Percentiles rank a stretch among this genome's conserved stretches.
Conservation (phyloP, 2,329 filamentous ascomycete species). For the Pseudocercospora fuligena region DNA sequence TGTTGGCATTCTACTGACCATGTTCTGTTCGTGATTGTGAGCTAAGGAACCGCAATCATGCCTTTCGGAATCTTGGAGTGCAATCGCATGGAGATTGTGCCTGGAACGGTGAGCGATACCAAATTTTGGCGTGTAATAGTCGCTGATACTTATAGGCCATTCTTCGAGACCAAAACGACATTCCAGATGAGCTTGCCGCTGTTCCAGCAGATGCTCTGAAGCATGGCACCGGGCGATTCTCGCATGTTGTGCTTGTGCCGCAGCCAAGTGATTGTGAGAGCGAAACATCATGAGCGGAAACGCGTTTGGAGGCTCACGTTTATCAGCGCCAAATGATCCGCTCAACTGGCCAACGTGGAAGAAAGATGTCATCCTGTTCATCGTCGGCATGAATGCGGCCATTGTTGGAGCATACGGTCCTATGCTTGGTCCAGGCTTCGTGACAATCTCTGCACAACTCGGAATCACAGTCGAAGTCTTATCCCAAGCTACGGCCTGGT, state of each 20-base stretch:
- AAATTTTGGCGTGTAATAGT: not conserved
- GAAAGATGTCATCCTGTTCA: slow-evolving; percentile 53
- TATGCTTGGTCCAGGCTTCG: slow-evolving; percentile 58
- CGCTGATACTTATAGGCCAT: slow-evolving; percentile 43
- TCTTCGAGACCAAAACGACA: slow-evolving; percentile 53
- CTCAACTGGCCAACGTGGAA: slow-evolving; percentile 54
- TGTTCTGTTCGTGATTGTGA: not conserved
- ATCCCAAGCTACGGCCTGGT: slow-evolving; percentile 54
- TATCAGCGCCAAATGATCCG: slow-evolving; percentile 52
- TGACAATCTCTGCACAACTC: slow-evolving; percentile 51
- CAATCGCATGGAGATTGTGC: slow-evolving; percentile 52
- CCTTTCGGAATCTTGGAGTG: slow-evolving; percentile 56
- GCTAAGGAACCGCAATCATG: slow-evolving; percentile 36
- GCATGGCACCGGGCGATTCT: slow-evolving; percentile 39
- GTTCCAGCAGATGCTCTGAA: slow-evolving; percentile 47
- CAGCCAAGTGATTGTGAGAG: slow-evolving; percentile 50
- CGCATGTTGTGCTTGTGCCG: slow-evolving; percentile 43
- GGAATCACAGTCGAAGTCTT: slow-evolving; percentile 51
- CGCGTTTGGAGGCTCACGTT: not conserved
- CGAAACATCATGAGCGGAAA: not conserved
- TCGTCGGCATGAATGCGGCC: slow-evolving; percentile 53
- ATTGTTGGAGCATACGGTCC: slow-evolving; percentile 58
- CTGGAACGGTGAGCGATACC: slow-evolving; percentile 51
- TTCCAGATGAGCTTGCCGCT: slow-evolving; percentile 52
- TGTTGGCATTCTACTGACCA: not conserved